Evolutionary conservation across 176 grass and related monocot species (phyloP).

Genomic region (Avena sativa): DNA sequence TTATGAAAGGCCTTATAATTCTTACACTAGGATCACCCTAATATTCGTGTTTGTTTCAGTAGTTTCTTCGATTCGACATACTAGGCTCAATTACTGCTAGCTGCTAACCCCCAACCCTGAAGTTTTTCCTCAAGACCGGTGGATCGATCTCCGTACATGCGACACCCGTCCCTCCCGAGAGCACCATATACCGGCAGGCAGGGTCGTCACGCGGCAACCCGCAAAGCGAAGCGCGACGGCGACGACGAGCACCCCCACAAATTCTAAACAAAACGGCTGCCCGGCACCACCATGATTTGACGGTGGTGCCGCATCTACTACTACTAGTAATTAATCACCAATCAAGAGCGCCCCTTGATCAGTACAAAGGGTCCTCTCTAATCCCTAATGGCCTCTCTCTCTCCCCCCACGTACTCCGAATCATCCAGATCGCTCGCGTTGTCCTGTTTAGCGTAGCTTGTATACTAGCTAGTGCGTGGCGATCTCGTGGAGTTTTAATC

Average conservation of each 20-base stretch:
- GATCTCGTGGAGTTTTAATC: background rate
- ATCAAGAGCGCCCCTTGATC: constrained; percentile 28
- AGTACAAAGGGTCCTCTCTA: background rate
- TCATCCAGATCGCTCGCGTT: background rate
- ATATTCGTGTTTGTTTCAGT: background rate
- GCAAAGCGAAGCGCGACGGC: constrained; percentile 6
- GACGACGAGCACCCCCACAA: background rate
- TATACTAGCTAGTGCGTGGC: background rate
- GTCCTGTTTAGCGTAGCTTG: too few species aligned
- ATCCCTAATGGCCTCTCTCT: background rate
- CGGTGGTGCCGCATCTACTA: constrained; percentile 36
- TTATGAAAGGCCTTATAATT: too few species aligned
- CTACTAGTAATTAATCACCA: background rate
- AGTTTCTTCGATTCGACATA: background rate
- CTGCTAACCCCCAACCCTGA: background rate
- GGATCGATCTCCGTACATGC: too few species aligned
- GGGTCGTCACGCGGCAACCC: constrained; percentile 47
- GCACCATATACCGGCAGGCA: background rate
- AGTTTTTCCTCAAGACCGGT: background rate
- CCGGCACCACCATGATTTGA: constrained; percentile 23
- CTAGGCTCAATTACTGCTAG: background rate
- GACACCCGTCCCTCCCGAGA: background rate
- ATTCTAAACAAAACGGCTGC: background rate
- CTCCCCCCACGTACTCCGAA: background rate
- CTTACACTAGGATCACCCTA: too few species aligned